Evolutionary conservation across 1,139 yeast species (phyloP).

Genomic region (Diutina neorugosa): DNA sequence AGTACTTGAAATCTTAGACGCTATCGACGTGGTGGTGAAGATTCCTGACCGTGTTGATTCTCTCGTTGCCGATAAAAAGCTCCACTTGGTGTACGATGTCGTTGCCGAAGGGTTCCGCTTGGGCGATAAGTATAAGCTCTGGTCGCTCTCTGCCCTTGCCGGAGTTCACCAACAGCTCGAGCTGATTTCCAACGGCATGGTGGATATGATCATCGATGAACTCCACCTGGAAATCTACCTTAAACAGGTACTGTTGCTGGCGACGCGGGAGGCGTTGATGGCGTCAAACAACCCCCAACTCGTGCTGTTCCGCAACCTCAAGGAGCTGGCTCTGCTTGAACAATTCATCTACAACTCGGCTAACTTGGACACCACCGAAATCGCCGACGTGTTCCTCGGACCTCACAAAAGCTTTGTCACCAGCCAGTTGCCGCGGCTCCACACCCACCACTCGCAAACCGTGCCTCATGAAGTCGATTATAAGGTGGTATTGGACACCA

Average conservation of each 20-base stretch:
- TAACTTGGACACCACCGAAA: slow-evolving; percentile 43
- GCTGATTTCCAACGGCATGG: slow-evolving; percentile 51
- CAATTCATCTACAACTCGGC: slow-evolving; percentile 45
- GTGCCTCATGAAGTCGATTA: slow-evolving; percentile 17
- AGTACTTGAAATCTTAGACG: slow-evolving; percentile 58
- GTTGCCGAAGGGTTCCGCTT: slow-evolving; percentile 42
- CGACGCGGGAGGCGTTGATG: background rate
- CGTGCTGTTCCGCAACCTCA: slow-evolving; percentile 7
- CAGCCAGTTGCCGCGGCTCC: slow-evolving; percentile 22
- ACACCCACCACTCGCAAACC: slow-evolving; percentile 14
- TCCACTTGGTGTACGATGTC: slow-evolving; percentile 54
- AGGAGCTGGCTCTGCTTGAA: slow-evolving; percentile 37
- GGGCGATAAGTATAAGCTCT: slow-evolving; percentile 49
- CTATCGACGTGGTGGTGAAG: slow-evolving; percentile 49
- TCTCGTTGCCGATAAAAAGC: slow-evolving; percentile 53
- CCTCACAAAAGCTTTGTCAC: slow-evolving; percentile 26
- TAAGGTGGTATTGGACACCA: slow-evolving; percentile 18
- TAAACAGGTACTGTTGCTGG: background rate
- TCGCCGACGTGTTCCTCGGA: slow-evolving; percentile 34
- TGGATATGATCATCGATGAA: slow-evolving; percentile 68
- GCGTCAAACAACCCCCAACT: background rate
- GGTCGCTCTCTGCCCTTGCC: slow-evolving; percentile 50
- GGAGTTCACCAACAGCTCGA: slow-evolving; percentile 48
- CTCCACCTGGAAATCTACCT: slow-evolving; percentile 55
- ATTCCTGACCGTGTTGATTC: slow-evolving; percentile 58